Percentiles rank a stretch among this genome's conserved stretches.
Conservation (phyloP, 352 stramenopile species). For the Globisporangium barbulae region DNA sequence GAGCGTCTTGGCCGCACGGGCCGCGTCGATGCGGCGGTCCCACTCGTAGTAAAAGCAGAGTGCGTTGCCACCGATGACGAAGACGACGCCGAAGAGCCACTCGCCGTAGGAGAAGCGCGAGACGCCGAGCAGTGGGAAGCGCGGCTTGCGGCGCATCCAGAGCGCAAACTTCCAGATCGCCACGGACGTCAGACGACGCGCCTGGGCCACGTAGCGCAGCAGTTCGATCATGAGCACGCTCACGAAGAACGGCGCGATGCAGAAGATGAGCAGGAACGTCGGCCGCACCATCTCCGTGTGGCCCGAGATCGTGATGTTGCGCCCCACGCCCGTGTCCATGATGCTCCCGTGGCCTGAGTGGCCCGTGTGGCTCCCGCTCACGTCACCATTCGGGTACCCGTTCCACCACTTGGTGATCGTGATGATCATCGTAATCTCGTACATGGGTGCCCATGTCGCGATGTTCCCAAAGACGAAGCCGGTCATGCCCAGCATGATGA, state of each 20-base stretch:
- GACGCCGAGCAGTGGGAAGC: conserved; percentile 35
- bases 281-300: conserved; percentile 66
- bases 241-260: conserved; percentile 55
- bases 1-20: conserved; percentile 25
- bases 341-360: conserved; percentile 36
- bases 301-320: conserved; percentile 49
- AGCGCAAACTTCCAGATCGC: conserved; percentile 37
- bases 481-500: conserved; percentile 31
- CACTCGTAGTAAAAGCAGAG: conserved; percentile 62
- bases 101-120: conserved; percentile 50
- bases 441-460: conserved; percentile 48
- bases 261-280: conserved; percentile 69
- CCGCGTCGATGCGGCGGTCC: conserved; percentile 34
- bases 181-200: conserved; percentile 32
- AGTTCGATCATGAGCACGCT: conserved; percentile 51
- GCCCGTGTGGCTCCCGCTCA: conserved; percentile 7
- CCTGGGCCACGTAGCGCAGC: conserved; percentile 38
- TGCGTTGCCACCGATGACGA: conserved; percentile 56
- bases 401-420: conserved; percentile 62
- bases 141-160: conserved; percentile 48
- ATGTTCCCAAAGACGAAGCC: conserved; percentile 66
- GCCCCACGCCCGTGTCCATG: conserved; percentile 43
- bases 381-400: conserved; percentile 36
- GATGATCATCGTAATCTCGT: conserved; percentile 45
- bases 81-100: conserved; percentile 50